Evolutionary conservation across 2,329 filamentous ascomycete species (phyloP), one percentile per base, ranked within the genome.

Genomic region (Trichoderma aggressivum): DNA sequence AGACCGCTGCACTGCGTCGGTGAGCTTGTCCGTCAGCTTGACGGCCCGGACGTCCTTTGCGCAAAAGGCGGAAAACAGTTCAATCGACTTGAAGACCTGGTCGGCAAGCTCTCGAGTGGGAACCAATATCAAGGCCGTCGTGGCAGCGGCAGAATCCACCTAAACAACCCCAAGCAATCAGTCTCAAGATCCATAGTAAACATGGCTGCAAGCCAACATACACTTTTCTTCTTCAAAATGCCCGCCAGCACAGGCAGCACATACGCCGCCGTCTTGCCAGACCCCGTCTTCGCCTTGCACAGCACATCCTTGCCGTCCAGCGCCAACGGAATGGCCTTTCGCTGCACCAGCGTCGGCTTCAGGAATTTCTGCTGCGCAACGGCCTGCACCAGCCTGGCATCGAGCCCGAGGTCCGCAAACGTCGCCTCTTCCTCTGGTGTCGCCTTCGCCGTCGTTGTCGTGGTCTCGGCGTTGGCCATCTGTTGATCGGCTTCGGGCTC

Each of bases 261-360:
- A 79, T 98, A 98, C 63, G 96, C 95, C n/a, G 94, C 94, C 12
- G 96, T 99, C 86, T 99, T 99, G 75, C 96, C 96, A 5, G 94
- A 97, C 14, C 96, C 96, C 6, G 96, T 98, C 81, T 95, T 97
- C 47, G 95, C 94, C 78, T 95, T 94, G 69, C 94, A 94, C 50
- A 98, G 85, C 61, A 99, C 90, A 85, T 98, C 94, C 78, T 93
- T 91, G 14, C 96, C 95, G 74, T 94, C 90, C 21, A 98, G 85
- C 26, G 93, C 94, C 47, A 98, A 83, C 1, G 96, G 96, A 73
- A 99, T 97, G 1, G 93, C 93, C 81, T 92, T 91, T 55, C 89
- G 88, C 82, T 99, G 96, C 2, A 98, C 92, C 14, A 91, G 87
- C n/a, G 96, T 98, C 16, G 96, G 96, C 71, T 90, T 90, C 73